phyloP scores from a whole-genome alignment of 2,329 filamentous ascomycete species.

The Zasmidium citrigriseum region DNA sequence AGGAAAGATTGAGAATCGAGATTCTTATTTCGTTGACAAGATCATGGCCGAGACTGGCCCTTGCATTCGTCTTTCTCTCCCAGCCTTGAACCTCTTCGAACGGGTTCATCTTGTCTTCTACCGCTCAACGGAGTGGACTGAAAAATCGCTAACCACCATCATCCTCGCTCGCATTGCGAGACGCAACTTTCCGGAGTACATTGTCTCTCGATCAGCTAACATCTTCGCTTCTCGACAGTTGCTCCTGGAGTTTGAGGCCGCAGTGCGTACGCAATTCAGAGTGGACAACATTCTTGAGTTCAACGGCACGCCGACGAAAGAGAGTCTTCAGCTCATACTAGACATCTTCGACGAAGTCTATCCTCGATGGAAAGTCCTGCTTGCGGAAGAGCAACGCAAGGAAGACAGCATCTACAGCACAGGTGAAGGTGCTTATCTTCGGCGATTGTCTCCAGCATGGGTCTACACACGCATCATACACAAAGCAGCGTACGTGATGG shows the following conservation, averaged over 20 bases:
- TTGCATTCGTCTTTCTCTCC: constrained; percentile 76
- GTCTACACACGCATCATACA: constrained; percentile 92
- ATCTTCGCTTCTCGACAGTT: constrained; percentile 78
- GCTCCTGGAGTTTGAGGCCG: constrained; percentile 85
- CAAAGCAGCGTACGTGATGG: constrained; percentile 78
- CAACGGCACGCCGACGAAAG: constrained; percentile 67
- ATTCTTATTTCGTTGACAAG: constrained; percentile 73
- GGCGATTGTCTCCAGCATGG: constrained; percentile 87
- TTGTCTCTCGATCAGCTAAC: constrained; percentile 84
- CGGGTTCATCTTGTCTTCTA: constrained; percentile 96
- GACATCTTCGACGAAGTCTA: constrained; percentile 73
- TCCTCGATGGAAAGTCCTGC: constrained; percentile 73
- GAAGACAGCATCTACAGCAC: constrained; percentile 76
- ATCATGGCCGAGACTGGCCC: constrained; percentile 77
- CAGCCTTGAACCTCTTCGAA: constrained; percentile 80
- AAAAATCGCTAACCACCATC: constrained; percentile 92
- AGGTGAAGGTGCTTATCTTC: constrained; percentile 84
- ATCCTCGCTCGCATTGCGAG: constrained; percentile 88
- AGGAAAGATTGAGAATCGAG: constrained; percentile 59
- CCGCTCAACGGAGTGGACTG: constrained; percentile 92
- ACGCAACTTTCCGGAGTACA: constrained; percentile 84
- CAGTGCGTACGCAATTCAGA: constrained; percentile 76
- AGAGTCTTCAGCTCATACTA: constrained; percentile 67
- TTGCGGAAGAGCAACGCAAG: constrained; percentile 74
- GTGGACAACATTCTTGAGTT: constrained; percentile 83